phyloP scores from a whole-genome alignment of 805 yeast genomes.

The Candida coleopterorum region DNA sequence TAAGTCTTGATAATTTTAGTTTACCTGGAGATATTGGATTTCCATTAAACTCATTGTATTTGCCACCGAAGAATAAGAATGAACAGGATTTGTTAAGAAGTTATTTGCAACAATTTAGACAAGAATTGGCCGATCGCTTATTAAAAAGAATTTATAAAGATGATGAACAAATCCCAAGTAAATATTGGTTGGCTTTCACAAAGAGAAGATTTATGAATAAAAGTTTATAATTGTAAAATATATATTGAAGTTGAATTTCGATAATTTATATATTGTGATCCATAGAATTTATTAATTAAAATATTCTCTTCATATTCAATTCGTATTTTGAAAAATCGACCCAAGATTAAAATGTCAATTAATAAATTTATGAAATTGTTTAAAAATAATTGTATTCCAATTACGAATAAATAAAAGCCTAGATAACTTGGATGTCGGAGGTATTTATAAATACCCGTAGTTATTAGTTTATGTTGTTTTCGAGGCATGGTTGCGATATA shows the following conservation, averaged over 20 bases:
- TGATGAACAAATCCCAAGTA: constrained; percentile 57
- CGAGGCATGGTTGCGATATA: constrained; percentile 18
- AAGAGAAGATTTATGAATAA: constrained; percentile 96
- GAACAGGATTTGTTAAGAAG: constrained; percentile 77
- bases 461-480: constrained; percentile 18
- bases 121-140: constrained; percentile 81
- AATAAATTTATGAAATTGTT: constrained; percentile 18
- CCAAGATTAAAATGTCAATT: constrained; percentile 15
- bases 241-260: constrained; percentile 17
- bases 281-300: constrained; percentile 21
- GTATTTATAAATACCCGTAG: constrained; percentile 27
- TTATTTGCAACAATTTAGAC: constrained; percentile 90
- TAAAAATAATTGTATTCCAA: constrained; percentile 27
- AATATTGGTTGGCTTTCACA: constrained; percentile 94
- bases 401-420: constrained; percentile 31
- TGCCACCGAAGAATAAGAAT: constrained; percentile 66
- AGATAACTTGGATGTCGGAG: constrained; percentile 36
- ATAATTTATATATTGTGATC: constrained; percentile 24
- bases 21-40: constrained; percentile 95
- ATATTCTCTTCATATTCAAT: constrained; percentile 33
- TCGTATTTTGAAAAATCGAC: constrained; percentile 24
- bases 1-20: constrained; percentile 81
- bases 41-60: constrained; percentile 78
- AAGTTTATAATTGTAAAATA: constrained; percentile 47
- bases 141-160: constrained; percentile 63